Evolutionary conservation across 106 monocot genomes (phyloP).

Genomic region (Alisma plantagoaquatica): DNA sequence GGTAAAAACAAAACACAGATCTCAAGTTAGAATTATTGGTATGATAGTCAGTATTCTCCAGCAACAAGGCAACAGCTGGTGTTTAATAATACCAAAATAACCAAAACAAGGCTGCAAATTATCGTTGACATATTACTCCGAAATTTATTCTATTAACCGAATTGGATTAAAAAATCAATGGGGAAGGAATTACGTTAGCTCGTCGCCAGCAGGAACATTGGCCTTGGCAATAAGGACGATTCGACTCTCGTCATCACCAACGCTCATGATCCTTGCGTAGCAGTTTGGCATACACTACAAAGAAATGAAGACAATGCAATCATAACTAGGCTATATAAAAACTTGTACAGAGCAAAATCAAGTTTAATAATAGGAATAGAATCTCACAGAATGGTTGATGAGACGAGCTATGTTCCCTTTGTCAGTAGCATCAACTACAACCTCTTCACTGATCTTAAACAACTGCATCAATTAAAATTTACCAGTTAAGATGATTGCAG

Average conservation of each 20-base stretch:
- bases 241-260: slow-evolving; percentile 60
- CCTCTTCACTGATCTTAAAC: slow-evolving; percentile 92
- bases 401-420: slow-evolving; percentile 88
- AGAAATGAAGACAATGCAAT: background rate
- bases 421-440: slow-evolving; percentile 88
- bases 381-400: slow-evolving; percentile 77
- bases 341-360: too few species aligned
- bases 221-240: slow-evolving; percentile 85
- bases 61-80: too few species aligned
- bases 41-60: too few species aligned
- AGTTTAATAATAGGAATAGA: too few species aligned
- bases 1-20: too few species aligned
- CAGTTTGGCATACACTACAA: slow-evolving; percentile 94
- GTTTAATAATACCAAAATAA: too few species aligned
- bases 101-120: too few species aligned
- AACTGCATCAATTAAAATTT: slow-evolving; percentile 31
- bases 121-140: too few species aligned
- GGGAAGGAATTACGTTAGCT: slow-evolving; percentile 94
- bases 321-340: slow-evolving; percentile 1
- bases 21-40: too few species aligned
- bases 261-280: slow-evolving; percentile 92
- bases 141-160: too few species aligned
- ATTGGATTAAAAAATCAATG: too few species aligned
- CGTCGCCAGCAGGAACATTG: slow-evolving; percentile 73
- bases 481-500: too few species aligned